These are phyloP conservation scores for Annulohypoxylon maeteangense DNA, from an alignment of 495 filamentous ascomycete genomes.

Conservation along the genomic window DNA sequence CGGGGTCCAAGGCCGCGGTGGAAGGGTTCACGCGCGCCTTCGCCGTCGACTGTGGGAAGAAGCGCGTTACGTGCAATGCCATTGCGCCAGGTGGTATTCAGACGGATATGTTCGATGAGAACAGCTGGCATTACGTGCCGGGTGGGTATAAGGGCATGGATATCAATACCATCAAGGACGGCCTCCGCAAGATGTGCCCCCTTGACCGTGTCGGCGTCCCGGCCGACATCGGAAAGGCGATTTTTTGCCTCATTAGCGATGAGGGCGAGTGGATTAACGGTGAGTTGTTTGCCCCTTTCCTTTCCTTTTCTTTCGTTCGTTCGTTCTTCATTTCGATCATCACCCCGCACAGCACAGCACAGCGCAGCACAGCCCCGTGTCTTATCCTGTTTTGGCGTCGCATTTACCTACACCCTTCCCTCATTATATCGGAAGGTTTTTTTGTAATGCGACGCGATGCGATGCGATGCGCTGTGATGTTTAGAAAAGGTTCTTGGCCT, in stretches of 20 bases:
- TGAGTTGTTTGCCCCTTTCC: slow-evolving; percentile 43
- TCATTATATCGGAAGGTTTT: too few relatives aligned
- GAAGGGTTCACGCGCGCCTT: slow-evolving; percentile 68
- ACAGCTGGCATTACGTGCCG: slow-evolving; percentile 70
- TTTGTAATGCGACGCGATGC: too few relatives aligned
- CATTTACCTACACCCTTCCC: neutral
- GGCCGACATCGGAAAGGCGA: slow-evolving; percentile 65
- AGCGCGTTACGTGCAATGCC: slow-evolving; percentile 69
- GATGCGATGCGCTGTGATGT: too few relatives aligned
- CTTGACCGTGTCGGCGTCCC: slow-evolving; percentile 64
- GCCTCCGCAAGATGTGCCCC: slow-evolving; percentile 62
- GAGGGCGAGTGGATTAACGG: slow-evolving; percentile 72
- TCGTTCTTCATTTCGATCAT: too few relatives aligned
- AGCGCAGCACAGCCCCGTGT: too few relatives aligned
- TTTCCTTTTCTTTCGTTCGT: slow-evolving; percentile 1
- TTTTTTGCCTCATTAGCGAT: slow-evolving; percentile 64
- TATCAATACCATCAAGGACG: slow-evolving; percentile 47
- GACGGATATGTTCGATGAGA: slow-evolving; percentile 75
- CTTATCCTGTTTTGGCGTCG: too few relatives aligned
- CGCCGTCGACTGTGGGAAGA: slow-evolving; percentile 60
- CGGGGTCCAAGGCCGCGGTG: slow-evolving; percentile 66
- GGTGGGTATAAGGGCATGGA: slow-evolving; percentile 58
- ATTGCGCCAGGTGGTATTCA: slow-evolving; percentile 75
- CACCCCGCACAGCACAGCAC: too few relatives aligned
- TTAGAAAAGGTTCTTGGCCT: too few relatives aligned